A percentile compares a stretch with the other conserved stretches of the same genome.
These are phyloP conservation scores for Cadophora sp. DNA, from an alignment of 2,329 filamentous ascomycete species.

Conservation along the genomic window DNA sequence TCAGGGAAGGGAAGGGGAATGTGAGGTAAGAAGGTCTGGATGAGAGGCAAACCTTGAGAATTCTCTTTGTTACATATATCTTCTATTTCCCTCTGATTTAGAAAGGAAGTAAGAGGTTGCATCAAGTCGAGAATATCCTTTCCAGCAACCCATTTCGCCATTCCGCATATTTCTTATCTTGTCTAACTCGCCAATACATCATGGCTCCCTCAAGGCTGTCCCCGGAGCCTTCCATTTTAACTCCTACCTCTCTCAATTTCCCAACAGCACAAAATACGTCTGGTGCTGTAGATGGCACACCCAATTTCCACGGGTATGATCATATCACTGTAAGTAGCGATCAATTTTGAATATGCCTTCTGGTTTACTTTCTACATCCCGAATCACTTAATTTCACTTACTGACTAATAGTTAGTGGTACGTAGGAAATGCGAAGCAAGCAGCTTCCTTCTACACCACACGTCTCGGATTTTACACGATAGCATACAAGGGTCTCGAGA, in stretches of 20 bases:
- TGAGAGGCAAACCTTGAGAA: not conserved
- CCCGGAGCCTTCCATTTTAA: slow-evolving; percentile 24
- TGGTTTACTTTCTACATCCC: not conserved
- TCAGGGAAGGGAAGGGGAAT: too few species aligned
- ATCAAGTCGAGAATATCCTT: not conserved
- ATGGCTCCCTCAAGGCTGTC: slow-evolving; percentile 41
- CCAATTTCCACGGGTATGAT: slow-evolving; percentile 83
- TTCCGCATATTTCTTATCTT: not conserved
- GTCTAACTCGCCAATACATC: slow-evolving; percentile 9
- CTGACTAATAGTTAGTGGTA: slow-evolving; percentile 65
- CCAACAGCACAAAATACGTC: slow-evolving; percentile 55
- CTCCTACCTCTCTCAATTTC: slow-evolving; percentile 44
- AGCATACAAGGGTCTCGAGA: slow-evolving; percentile 89
- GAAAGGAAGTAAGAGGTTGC: slow-evolving; percentile 6
- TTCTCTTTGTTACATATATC: slow-evolving; percentile 10
- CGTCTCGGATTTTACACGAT: slow-evolving; percentile 86
- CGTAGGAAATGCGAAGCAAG: slow-evolving; percentile 96
- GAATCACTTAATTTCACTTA: not conserved
- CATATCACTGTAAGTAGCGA: slow-evolving; percentile 66
- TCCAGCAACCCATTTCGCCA: not conserved
- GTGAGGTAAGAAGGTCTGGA: slow-evolving; percentile 5
- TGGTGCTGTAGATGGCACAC: slow-evolving; percentile 57
- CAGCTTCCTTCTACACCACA: slow-evolving; percentile 84
- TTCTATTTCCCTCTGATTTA: not conserved
- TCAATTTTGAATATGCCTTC: not conserved